phyloP scores from a whole-genome alignment of 345 rosid species.

The Syzygium jambos region DNA sequence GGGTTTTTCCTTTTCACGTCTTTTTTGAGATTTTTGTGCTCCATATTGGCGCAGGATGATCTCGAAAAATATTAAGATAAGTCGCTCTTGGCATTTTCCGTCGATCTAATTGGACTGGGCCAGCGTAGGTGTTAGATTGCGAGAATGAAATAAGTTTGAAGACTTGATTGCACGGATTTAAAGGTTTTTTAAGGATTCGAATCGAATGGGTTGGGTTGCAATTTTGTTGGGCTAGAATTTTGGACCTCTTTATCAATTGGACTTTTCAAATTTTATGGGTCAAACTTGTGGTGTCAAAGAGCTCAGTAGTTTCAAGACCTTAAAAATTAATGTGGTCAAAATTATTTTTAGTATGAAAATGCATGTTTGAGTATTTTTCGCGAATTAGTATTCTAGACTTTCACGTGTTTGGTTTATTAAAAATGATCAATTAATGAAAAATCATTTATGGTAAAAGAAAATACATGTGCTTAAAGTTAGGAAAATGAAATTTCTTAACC shows the following conservation, averaged over 20 bases:
- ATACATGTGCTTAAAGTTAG: neutral
- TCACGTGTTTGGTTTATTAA: neutral
- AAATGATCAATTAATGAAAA: neutral
- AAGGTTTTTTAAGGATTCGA: neutral
- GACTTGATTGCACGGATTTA: neutral
- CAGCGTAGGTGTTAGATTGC: neutral
- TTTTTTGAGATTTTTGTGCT: neutral
- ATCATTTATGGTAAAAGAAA: too few relatives aligned
- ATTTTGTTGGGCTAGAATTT: neutral
- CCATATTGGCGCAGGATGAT: neutral
- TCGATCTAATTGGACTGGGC: neutral
- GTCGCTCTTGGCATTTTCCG: neutral
- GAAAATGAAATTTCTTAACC: neutral
- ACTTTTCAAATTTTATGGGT: neutral
- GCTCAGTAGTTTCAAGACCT: neutral
- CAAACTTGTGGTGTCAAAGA: neutral
- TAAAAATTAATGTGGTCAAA: neutral
- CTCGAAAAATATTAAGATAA: neutral
- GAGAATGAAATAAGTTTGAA: neutral
- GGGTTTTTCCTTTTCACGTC: neutral
- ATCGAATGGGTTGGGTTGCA: neutral
- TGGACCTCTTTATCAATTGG: neutral
- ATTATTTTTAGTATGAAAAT: neutral
- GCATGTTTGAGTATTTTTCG: neutral
- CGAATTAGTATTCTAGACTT: neutral